Conservation (phyloP, 768 basidiomycete genomes). For the Leccinum obscurum region DNA sequence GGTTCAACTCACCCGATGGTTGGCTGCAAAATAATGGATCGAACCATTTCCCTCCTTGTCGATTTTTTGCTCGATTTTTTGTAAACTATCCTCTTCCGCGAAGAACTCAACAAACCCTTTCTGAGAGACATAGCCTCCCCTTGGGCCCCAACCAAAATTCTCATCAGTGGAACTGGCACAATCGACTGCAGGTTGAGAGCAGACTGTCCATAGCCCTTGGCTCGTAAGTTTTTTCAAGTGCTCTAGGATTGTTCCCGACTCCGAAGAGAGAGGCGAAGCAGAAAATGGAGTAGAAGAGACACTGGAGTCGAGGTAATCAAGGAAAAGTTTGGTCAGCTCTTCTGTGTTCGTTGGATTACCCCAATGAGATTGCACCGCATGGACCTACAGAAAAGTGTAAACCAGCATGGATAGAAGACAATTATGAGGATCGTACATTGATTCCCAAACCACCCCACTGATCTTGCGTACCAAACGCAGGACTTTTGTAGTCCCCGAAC, state of each 20-base stretch:
- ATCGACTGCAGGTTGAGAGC: conserved; percentile 93
- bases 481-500: conserved; percentile 96
- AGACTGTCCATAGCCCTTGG: conserved; percentile 92
- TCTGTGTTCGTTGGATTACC: conserved; percentile 57
- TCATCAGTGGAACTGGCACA: conserved; percentile 71
- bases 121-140: conserved; percentile 92
- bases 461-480: conserved; percentile 84
- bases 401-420: neutral
- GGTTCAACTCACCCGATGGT: conserved; percentile 54
- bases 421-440: conserved; percentile 40
- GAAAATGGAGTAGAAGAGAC: conserved; percentile 88
- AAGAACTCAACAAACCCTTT: conserved; percentile 99
- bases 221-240: conserved; percentile 76
- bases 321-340: conserved; percentile 80
- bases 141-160: conserved; percentile 91
- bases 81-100: conserved; percentile 59
- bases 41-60: conserved; percentile 54
- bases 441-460: conserved; percentile 74
- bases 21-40: conserved; percentile 88
- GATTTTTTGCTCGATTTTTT: conserved; percentile 58
- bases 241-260: conserved; percentile 78
- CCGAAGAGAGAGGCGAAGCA: conserved; percentile 72
- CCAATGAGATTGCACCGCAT: conserved; percentile 70
- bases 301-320: conserved; percentile 73
- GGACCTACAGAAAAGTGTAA: conserved; percentile 43